Conservation (phyloP, 2,329 filamentous ascomycete species). For the Rhynchosporium graminicola region DNA sequence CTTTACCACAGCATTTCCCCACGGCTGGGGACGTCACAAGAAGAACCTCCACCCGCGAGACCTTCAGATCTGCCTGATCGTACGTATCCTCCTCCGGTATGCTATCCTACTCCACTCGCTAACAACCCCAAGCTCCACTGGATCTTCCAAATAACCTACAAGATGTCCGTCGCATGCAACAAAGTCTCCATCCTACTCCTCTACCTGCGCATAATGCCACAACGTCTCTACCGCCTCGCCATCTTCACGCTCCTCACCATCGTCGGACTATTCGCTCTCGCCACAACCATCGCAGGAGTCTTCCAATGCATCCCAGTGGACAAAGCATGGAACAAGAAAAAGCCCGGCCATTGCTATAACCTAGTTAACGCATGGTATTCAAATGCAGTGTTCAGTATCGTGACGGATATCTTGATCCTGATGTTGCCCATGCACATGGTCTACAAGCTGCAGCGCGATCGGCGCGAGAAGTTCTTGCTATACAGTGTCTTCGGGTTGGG, state of each 20-base stretch:
- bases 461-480: constrained; percentile 50
- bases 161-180: constrained; percentile 23
- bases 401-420: constrained; percentile 25
- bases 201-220: constrained; percentile 27
- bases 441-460: constrained; percentile 24
- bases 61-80: constrained; percentile 20
- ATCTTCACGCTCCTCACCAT: constrained; percentile 18
- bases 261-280: constrained; percentile 19
- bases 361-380: constrained; percentile 25
- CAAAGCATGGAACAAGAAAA: constrained; percentile 25
- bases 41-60: constrained; percentile 14
- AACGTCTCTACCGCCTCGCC: constrained; percentile 19
- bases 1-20: constrained; percentile 9
- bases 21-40: constrained; percentile 27
- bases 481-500: constrained; percentile 43
- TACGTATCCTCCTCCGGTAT: constrained; percentile 8
- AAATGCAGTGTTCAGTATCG: constrained; percentile 25
- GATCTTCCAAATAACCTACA: constrained; percentile 27
- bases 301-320: constrained; percentile 26
- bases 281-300: constrained; percentile 22
- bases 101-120: not conserved
- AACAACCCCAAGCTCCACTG: constrained; percentile 22
- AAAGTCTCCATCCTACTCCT: constrained; percentile 25
- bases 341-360: constrained; percentile 24
- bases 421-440: constrained; percentile 27